These are phyloP conservation scores for Ceratocystis cacaofunesta DNA, from an alignment of 2,329 filamentous ascomycete species.

Conservation along the genomic window DNA sequence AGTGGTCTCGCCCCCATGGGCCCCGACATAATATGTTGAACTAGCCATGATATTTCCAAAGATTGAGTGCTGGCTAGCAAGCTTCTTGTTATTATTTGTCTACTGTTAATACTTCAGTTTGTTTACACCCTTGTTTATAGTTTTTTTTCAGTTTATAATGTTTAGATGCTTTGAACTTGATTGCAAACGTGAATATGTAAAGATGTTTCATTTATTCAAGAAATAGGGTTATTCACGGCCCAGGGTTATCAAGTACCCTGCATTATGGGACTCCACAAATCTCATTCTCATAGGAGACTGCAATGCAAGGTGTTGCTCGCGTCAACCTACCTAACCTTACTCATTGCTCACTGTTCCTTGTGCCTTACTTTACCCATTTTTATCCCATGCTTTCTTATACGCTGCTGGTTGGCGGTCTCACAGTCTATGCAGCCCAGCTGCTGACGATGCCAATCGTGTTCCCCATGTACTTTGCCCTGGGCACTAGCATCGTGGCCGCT, in stretches of 20 bases:
- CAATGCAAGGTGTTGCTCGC: neutral
- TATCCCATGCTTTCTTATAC: neutral
- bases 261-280: no score
- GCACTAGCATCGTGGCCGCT: neutral
- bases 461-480: conserved; percentile 10
- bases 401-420: conserved; percentile 5
- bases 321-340: neutral
- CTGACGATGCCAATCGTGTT: conserved; percentile 5
- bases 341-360: no score
- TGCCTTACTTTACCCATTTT: neutral
- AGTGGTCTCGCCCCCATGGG: neutral
- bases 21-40: neutral
- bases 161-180: no score
- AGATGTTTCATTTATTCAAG: no score
- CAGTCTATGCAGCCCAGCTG: conserved; percentile 11
- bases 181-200: no score
- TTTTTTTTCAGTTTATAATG: neutral
- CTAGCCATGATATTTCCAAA: neutral
- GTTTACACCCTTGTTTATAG: neutral
- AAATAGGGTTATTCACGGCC: no score
- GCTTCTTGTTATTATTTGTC: neutral
- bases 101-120: neutral
- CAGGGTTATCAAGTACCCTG: no score
- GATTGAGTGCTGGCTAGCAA: neutral
- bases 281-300: no score